A percentile compares a stretch with the other conserved stretches of the same genome.
Conservation (phyloP, 83 land plant genomes). For the Larix sibirica region DNA sequence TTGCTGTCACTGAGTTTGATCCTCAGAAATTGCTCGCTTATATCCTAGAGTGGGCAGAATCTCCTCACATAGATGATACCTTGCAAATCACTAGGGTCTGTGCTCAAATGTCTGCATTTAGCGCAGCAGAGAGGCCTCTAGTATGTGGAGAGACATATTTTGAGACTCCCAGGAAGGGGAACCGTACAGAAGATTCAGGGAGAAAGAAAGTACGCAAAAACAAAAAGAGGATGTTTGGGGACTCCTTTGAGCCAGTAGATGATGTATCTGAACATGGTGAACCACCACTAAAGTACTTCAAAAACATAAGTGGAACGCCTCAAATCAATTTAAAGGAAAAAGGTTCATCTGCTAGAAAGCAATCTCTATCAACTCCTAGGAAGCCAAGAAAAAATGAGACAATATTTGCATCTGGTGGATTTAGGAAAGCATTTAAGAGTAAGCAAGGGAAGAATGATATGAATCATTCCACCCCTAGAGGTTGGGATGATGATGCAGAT, state of each 20-base stretch:
- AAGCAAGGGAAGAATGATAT: neutral
- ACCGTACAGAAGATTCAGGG: neutral
- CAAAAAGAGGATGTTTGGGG: conserved; percentile 3
- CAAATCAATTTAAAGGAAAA: neutral
- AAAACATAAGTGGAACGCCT: neutral
- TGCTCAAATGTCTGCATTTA: conserved; percentile 47
- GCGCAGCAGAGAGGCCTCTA: conserved; percentile 33
- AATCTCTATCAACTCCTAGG: neutral
- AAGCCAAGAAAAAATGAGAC: neutral
- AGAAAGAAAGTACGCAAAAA: neutral
- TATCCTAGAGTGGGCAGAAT: conserved; percentile 39
- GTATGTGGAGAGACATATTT: neutral
- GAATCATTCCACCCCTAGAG: neutral
- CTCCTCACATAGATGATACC: conserved; percentile 23
- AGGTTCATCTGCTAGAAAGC: neutral
- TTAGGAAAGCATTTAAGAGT: conserved; percentile 1
- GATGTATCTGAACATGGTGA: conserved; percentile 5
- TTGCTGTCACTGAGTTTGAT: conserved; percentile 27
- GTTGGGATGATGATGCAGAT: neutral
- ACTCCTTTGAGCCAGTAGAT: neutral
- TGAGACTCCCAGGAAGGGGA: neutral
- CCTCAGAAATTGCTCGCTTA: conserved; percentile 41
- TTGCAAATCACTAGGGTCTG: conserved; percentile 41
- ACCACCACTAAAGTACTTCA: neutral
- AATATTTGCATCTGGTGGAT: neutral